Conservation (phyloP, 2,329 filamentous ascomycete genomes). For the Neofusicoccum laricinum region DNA sequence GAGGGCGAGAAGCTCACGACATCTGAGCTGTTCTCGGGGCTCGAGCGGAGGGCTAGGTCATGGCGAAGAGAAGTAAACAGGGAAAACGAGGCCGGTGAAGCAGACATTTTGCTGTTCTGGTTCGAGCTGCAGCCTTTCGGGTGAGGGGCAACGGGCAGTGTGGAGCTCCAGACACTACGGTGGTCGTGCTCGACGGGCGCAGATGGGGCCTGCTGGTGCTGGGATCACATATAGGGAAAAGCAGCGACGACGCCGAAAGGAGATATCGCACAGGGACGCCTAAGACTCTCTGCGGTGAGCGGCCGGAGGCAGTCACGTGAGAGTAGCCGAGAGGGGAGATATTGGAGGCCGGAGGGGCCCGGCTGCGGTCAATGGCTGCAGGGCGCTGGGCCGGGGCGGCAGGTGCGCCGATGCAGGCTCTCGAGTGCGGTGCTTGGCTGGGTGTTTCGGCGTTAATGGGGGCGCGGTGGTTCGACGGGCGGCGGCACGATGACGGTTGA, state of each 20-base stretch:
- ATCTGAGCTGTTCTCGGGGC: constrained; percentile 44
- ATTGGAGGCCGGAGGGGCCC: background rate
- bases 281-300: constrained; percentile 20
- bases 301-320: constrained; percentile 6
- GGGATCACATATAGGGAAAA: constrained; percentile 21
- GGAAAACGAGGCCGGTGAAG: constrained; percentile 26
- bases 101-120: background rate
- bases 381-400: background rate
- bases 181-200: background rate
- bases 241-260: background rate
- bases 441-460: constrained; percentile 6
- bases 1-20: constrained; percentile 47
- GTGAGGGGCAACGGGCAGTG: constrained; percentile 16
- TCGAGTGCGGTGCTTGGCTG: background rate
- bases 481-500: constrained; percentile 12
- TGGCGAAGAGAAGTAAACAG: constrained; percentile 40
- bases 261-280: constrained; percentile 19
- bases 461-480: constrained; percentile 8
- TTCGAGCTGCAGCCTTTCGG: constrained; percentile 18
- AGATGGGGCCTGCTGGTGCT: background rate
- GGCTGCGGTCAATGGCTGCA: background rate
- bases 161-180: constrained; percentile 18
- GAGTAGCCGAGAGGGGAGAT: background rate
- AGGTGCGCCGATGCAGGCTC: background rate
- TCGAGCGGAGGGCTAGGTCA: constrained; percentile 34